These are phyloP conservation scores for Pseudocercospora crystallina DNA, from an alignment of 2,329 filamentous ascomycete species.

Conservation along the genomic window DNA sequence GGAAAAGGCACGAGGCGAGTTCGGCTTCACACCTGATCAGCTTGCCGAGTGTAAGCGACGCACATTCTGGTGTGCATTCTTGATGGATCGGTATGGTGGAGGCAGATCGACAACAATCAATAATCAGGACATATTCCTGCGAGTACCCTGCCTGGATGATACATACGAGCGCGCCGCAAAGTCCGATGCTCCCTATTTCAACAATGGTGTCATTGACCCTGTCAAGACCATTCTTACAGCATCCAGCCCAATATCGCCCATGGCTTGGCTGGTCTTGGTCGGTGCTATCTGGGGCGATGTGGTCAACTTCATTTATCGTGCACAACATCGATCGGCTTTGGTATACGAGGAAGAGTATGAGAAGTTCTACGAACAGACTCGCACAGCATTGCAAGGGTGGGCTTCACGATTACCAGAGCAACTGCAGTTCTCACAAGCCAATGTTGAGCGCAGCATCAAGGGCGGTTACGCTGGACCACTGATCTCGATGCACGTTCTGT, in stretches of 20 bases:
- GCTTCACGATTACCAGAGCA: conserved; percentile 55
- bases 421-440: conserved; percentile 56
- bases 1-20: conserved; percentile 23
- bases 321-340: conserved; percentile 45
- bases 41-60: conserved; percentile 67
- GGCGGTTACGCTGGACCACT: conserved; percentile 59
- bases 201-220: conserved; percentile 50
- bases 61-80: conserved; percentile 70
- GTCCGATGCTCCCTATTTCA: conserved; percentile 60
- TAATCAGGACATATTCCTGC: conserved; percentile 65
- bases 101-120: conserved; percentile 57
- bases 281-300: conserved; percentile 66
- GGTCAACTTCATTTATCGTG: conserved; percentile 58
- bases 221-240: conserved; percentile 35
- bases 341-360: conserved; percentile 50
- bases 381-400: conserved; percentile 60
- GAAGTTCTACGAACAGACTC: conserved; percentile 53
- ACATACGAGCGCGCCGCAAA: conserved; percentile 63
- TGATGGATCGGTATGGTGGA: conserved; percentile 65
- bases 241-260: conserved; percentile 48
- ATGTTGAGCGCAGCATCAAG: conserved; percentile 57
- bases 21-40: conserved; percentile 32
- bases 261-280: conserved; percentile 63
- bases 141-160: conserved; percentile 62
- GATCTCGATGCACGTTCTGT: conserved; percentile 66